Percentiles rank a stretch among this genome's conserved stretches.
Conservation (phyloP, 805 yeast genomes). For the Saccharomycopsis sp. region DNA sequence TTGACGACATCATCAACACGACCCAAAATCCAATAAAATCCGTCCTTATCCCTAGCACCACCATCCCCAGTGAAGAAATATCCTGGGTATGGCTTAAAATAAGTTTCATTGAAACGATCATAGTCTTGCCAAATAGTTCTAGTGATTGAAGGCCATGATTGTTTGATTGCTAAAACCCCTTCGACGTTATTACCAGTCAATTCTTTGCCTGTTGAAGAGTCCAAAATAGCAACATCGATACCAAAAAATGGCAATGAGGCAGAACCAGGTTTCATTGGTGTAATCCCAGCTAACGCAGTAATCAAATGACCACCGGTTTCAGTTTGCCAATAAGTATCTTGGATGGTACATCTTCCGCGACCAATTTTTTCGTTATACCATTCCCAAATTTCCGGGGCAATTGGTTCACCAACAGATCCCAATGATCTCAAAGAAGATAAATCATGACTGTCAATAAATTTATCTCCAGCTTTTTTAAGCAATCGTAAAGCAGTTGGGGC, state of each 20-base stretch:
- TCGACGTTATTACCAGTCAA: conserved; percentile 63
- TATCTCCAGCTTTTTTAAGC: conserved; percentile 67
- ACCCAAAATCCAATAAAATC: conserved; percentile 80
- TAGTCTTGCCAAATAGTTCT: conserved; percentile 77
- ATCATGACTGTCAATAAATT: conserved; percentile 53
- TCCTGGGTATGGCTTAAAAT: conserved; percentile 74
- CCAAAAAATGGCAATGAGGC: conserved; percentile 85
- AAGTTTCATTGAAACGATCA: conserved; percentile 70
- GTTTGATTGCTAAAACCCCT: conserved; percentile 69
- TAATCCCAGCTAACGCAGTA: conserved; percentile 68
- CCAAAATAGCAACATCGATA: conserved; percentile 63
- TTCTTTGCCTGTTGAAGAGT: conserved; percentile 69
- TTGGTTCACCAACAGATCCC: conserved; percentile 85
- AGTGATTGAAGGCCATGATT: conserved; percentile 82
- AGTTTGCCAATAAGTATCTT: conserved; percentile 88
- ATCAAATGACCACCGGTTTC: conserved; percentile 79
- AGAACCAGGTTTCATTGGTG: conserved; percentile 80
- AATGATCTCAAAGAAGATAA: conserved; percentile 58
- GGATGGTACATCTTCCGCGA: conserved; percentile 58
- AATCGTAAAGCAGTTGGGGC: conserved; percentile 81
- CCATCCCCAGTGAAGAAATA: conserved; percentile 86
- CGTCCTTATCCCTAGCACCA: conserved; percentile 79
- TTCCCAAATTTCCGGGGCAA: conserved; percentile 81
- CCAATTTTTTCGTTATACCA: conserved; percentile 76
- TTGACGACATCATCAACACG: conserved; percentile 87